A percentile compares a stretch with the other conserved stretches of the same genome.
Evolutionary conservation across 2,329 filamentous ascomycete species (phyloP).

Genomic region (Ceratocystis smalleyi): DNA sequence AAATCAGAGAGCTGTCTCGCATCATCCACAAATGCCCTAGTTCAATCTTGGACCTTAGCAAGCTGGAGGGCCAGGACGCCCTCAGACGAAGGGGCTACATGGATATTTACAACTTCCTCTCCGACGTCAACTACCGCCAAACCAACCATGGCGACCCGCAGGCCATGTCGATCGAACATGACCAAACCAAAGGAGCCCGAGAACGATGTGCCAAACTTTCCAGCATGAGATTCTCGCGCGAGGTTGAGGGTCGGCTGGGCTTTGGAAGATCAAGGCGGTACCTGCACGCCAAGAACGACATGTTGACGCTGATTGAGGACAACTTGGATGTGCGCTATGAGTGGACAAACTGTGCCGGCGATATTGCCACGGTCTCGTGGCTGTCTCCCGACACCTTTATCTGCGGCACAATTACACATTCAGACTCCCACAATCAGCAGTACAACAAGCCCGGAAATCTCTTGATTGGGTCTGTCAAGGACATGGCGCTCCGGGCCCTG

Average conservation of each 20-base stretch:
- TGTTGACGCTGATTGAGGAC: conserved; percentile 36
- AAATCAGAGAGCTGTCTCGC: conserved; percentile 18
- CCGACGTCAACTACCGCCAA: conserved; percentile 24
- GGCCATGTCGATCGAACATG: conserved; percentile 19
- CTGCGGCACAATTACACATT: conserved; percentile 48
- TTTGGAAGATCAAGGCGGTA: conserved; percentile 29
- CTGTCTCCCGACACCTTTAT: conserved; percentile 37
- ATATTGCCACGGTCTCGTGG: conserved; percentile 45
- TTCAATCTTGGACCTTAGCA: conserved; percentile 13
- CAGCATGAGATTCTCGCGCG: conserved; percentile 33
- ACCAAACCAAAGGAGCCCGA: conserved; percentile 16
- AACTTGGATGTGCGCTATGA: conserved; percentile 34
- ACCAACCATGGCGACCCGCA: conserved; percentile 16
- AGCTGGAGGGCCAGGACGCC: conserved; percentile 16
- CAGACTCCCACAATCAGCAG: conserved; percentile 47
- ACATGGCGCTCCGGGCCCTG: conserved; percentile 34
- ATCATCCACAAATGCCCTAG: conserved; percentile 16
- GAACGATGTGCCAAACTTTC: conserved; percentile 24
- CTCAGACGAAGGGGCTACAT: conserved; percentile 20
- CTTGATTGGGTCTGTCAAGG: conserved; percentile 35
- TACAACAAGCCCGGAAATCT: conserved; percentile 52
- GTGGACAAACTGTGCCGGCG: conserved; percentile 47
- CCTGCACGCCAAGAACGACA: conserved; percentile 31
- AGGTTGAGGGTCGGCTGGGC: conserved; percentile 32
- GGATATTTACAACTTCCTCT: conserved; percentile 27